Evolutionary conservation across 768 basidiomycete genomes (phyloP).

Genomic region (Hortiboletus campestris): DNA sequence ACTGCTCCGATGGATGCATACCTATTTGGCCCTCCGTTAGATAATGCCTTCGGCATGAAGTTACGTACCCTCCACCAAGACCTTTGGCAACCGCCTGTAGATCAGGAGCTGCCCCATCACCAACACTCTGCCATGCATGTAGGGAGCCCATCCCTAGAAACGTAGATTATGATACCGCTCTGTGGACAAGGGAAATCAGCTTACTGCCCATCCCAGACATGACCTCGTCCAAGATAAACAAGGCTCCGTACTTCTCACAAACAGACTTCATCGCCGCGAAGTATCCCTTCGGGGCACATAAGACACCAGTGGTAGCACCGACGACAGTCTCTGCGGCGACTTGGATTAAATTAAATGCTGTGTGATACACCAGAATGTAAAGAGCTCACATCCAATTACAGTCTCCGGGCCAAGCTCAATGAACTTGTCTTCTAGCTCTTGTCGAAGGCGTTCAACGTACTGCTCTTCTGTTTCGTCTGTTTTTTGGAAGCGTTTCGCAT

Average conservation of each 20-base stretch:
- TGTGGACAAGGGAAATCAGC: constrained; percentile 27
- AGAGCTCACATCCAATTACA: constrained; percentile 70
- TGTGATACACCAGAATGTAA: not conserved
- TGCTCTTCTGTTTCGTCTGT: constrained; percentile 70
- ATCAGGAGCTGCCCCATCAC: constrained; percentile 76
- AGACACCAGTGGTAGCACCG: constrained; percentile 77
- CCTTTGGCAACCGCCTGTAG: constrained; percentile 90
- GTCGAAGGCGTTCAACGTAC: constrained; percentile 72
- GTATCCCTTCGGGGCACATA: constrained; percentile 79
- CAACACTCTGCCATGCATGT: constrained; percentile 84
- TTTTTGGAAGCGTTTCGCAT: constrained; percentile 73
- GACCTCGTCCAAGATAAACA: constrained; percentile 89
- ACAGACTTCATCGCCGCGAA: constrained; percentile 83
- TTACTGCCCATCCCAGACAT: constrained; percentile 91
- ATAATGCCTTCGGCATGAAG: not conserved
- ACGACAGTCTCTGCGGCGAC: constrained; percentile 87
- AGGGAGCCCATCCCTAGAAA: constrained; percentile 76
- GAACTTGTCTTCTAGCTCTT: constrained; percentile 86
- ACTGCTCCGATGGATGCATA: constrained; percentile 83
- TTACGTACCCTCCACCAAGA: constrained; percentile 76
- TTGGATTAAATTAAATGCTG: constrained; percentile 25
- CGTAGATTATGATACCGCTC: not conserved
- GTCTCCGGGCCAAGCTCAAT: constrained; percentile 78
- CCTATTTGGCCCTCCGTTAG: constrained; percentile 35
- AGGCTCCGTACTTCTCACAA: constrained; percentile 65